Base-by-base conservation (phyloP, 2,329 filamentous ascomycete species). In the Trichoderma citrinoviride region DNA sequence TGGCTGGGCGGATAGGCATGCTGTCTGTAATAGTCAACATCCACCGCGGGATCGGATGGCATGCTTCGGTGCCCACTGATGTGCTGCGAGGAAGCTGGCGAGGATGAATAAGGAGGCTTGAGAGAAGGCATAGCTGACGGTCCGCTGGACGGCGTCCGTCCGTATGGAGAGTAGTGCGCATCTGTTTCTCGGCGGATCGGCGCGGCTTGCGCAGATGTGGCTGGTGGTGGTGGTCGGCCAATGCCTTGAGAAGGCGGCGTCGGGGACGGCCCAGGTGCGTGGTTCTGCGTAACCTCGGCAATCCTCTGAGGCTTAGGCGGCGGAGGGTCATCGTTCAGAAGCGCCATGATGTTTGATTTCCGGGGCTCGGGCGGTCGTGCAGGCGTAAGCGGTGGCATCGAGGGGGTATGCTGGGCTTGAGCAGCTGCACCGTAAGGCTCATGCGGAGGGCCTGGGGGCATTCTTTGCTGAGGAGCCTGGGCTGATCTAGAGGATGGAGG, bases 301-400 rank as follows among this genome's bases (percentile, higher is more conserved):
- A 85, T 76, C 37, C 83, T 79, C 73, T 86, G 85, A n/a, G 80
- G 80, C 7, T 86, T 85, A n/a, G 80, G 80, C 7, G 80, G 76
- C 3, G 77, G 77, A 7, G 82, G 80, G 61, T 88, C 86, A 67
- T 88, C 85, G 68, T 87, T 87, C 3, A 89, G 78, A 66, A 89
- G 74, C 0, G 85, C 85, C 82, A 88, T 87, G 67, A 89, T 81
- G 67, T 79, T 88, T 15, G 85, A 87, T 76, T 88, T 88, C n/a
- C 83, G 80, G 53, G 77, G 76, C 68, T 85, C 83, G 2, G 82
- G 73, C 44, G 79, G 74, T 29, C 79, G 75, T 23, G 79, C 74
- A 8, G 77, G 77, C 3, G 77, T 76, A n/a, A 72, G 68, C 5
- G 67, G 68, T 17, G 73, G 71, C 29, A 73, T 68, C n/a, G 76